Evolutionary conservation across 257 asterid species (phyloP), one percentile per base, ranked within the genome.

Genomic region (Misopates orontium): DNA sequence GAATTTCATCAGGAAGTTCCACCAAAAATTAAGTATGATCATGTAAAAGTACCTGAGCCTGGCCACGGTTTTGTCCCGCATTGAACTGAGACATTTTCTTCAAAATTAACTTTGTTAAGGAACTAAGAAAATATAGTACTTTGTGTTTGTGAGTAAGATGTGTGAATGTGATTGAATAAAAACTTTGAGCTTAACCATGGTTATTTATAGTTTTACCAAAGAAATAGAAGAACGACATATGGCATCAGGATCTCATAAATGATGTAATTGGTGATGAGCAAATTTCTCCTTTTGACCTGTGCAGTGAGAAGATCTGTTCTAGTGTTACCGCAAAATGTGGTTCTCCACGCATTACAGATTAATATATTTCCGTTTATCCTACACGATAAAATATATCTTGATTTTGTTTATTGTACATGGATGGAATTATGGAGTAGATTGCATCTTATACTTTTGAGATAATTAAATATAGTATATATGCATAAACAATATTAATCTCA

Each of bases 41-140:
- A 12, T n/a, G 5, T 17, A 17, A 17, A 3, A 45, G 16, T 67
- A 81, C 86, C 76, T 73, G 76, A 12, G 80, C 10, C 0, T 67
- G 20, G 28, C 83, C 81, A 9, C 40, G 89, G 22, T 15, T 48
- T 25, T 77, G 82, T 65, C 87, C 95, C 1, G 89, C 89, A 18
- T 72, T 80, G 65, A 71, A 78, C 54, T 79, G 83, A 41, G 65
- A 77, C 91, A 87, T 87, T 13, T 63, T 51, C 28, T 31, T 3
- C 15, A 23, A 39, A 72, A 28, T 2, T 2, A 28, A 65, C 18
- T 44, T 56, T 23, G 23, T 3, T 28, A 28, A 17, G 16, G 17
- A 60, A 47, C 20, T 21, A 11, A 20, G 66, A 16, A 15, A 4
- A 20, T 17, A 21, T 19, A 18, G 60, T 51, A 17, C 0, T 28